phyloP scores from a whole-genome alignment of 176 grass and related monocot species.

The Triticum turgidum region DNA sequence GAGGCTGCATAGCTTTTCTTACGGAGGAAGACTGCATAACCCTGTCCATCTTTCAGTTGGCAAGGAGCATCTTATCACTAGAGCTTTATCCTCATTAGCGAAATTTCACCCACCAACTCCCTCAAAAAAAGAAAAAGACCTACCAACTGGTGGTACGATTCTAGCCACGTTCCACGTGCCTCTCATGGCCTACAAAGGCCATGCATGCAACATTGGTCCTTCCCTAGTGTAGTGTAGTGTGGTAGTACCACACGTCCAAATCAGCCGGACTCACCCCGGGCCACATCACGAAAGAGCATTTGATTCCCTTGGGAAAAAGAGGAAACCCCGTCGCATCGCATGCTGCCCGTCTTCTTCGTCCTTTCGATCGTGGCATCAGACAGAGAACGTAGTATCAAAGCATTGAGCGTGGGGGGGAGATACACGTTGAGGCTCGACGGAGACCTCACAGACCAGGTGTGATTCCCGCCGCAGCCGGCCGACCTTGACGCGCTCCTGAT shows the following conservation, averaged over 20 bases:
- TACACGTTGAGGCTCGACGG: slow-evolving; percentile 5
- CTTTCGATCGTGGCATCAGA: background rate
- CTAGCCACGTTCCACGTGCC: background rate
- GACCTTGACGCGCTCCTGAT: background rate
- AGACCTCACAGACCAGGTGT: background rate
- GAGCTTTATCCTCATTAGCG: background rate
- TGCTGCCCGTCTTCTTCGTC: background rate
- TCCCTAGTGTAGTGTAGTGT: background rate
- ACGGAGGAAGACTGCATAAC: background rate
- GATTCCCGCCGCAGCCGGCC: background rate
- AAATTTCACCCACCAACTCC: slow-evolving; percentile 5
- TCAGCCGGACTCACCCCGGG: background rate
- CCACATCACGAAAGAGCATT: background rate
- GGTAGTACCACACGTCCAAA: background rate
- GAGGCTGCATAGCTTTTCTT: too few relatives aligned
- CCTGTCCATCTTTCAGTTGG: background rate
- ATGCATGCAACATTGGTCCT: background rate
- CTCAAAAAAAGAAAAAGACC: background rate
- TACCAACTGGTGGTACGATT: background rate
- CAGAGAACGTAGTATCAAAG: background rate
- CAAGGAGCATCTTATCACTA: background rate
- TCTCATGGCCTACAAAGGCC: background rate
- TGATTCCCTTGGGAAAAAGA: background rate
- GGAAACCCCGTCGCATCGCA: background rate
- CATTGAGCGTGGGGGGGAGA: background rate